Base-by-base conservation (phyloP, 225 moss, liverwort and hornwort species). In the Antitrichia curtipendula region DNA sequence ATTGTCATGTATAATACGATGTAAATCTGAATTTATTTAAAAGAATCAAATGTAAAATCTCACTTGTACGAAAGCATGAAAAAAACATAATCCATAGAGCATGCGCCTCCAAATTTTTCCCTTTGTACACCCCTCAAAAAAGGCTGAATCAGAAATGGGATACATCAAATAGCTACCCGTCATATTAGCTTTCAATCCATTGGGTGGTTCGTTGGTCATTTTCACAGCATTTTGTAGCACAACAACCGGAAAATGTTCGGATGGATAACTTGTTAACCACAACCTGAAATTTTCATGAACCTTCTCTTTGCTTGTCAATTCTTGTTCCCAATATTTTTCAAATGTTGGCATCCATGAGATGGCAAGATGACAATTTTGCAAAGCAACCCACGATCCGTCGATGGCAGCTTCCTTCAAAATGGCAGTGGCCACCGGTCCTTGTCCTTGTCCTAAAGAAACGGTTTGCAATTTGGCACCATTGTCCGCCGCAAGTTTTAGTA, bases 331-430 rank as follows among this genome's bases (percentile, higher is more conserved):
- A 59, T 91, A 96, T 81, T 95, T 95, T 87, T 97, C 95, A 87
- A 97, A 97, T 0, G 95, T 92, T 17, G 97, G 93, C 97, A 97
- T 96, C 96, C 97, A 97, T 1, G 96, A 96, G 8, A 96, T 94
- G 10, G 97, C 96, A 1, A 96, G 80, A 78, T 97, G 97, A 68
- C 97, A 97, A 1, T 96, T 97, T 89, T 96, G 96, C 78, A 97
- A 90, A n/a, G 91, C 95, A 60, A 97, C 96, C 97, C 97, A 97
- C 0, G 94, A 96, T 10, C 97, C 96, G 23, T 96, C 95, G 3
- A 91, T 73, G 0, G 86, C 87, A 0, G 96, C 95, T 64, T 91
- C 95, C 75, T 89, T 88, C 82, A 96, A 91, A 10, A 96, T 91
- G 13, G 97, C 95, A 0, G 92, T 95, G 11, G 97, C 96, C 5